A percentile compares a stretch with the other conserved stretches of the same genome.
phyloP scores from a whole-genome alignment of 768 basidiomycete species.

The Calocybe gangraenosa region DNA sequence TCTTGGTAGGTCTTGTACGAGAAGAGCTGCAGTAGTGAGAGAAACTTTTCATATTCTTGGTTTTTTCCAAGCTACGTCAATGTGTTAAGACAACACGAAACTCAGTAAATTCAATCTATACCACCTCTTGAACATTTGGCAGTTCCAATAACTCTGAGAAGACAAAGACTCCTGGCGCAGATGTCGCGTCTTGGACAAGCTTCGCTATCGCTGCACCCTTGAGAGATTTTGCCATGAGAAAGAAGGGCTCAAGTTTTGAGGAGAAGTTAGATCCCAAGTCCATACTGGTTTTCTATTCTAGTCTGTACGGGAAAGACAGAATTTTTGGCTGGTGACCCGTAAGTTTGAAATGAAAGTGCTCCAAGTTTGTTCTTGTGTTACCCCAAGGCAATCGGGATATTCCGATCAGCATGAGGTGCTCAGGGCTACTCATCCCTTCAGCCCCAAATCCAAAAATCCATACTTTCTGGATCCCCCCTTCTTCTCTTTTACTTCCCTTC shows the following conservation, averaged over 20 bases:
- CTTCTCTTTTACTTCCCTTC: too few species aligned
- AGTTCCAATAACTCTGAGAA: slow-evolving; percentile 86
- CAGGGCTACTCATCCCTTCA: too few species aligned
- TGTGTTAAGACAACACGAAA: not conserved
- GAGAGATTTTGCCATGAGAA: slow-evolving; percentile 87
- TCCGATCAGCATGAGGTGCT: too few species aligned
- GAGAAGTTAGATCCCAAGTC: slow-evolving; percentile 60
- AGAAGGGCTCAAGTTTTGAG: slow-evolving; percentile 80
- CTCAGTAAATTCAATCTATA: slow-evolving; percentile 13
- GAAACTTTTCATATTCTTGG: slow-evolving; percentile 59
- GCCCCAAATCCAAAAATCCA: too few species aligned
- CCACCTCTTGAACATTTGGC: slow-evolving; percentile 81
- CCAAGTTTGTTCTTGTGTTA: too few species aligned
- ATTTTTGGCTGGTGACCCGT: too few species aligned
- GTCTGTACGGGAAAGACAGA: too few species aligned
- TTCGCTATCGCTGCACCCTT: slow-evolving; percentile 94
- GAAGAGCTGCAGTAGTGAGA: slow-evolving; percentile 77
- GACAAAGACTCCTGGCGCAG: slow-evolving; percentile 87
- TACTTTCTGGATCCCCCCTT: too few species aligned
- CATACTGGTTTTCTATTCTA: slow-evolving; percentile 34
- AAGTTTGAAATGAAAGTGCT: too few species aligned
- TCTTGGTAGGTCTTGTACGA: slow-evolving; percentile 85
- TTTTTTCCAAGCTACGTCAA: slow-evolving; percentile 55
- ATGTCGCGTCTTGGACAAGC: slow-evolving; percentile 79
- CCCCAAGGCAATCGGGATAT: too few species aligned